Base-by-base conservation (phyloP, 2,329 filamentous ascomycete species). In the Emergomyces pasteurianus region DNA sequence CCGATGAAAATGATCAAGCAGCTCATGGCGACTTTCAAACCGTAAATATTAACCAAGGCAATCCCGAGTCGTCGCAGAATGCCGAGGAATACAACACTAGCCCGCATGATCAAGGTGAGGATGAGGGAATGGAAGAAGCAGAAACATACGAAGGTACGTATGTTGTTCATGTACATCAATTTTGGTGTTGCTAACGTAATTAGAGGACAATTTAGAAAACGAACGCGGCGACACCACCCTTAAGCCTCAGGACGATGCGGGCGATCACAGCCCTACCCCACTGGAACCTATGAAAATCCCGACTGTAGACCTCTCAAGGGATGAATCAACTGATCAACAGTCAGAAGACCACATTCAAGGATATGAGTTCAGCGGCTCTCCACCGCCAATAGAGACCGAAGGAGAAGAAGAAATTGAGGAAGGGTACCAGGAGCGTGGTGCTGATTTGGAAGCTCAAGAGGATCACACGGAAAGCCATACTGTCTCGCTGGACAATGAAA, bases 121-220 rank as follows among this genome's bases (percentile, higher is more conserved):
- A 66, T 53, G 68, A 50, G 28, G 67, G 63, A 26, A 46, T 43
- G 9, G 64, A 61, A 40, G 59, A 69, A 40, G 59, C 60, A 14
- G 64, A 67, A 60, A 53, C 42, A 60, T 60, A 57, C 26, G 63
- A 63, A 18, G 64, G 65, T 28, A 65, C 67, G 46, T 54, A 62
- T 26, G 64, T 64, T 38, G 57, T 58, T 14, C 38, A 34, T 38
- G 60, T 4, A 62, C 63, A 36, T 55, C 34, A 14, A 57, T 31
- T n/a, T 1, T 9, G 14, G 12, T 21, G 26, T 46, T 57, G 38
- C 54, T 57, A 46, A 46, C 38, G n/a, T 34, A 7, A 23, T 14
- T 46, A 57, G 54, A 57, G 10, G 54, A 43, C 38, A 34, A 57
- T 28, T n/a, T 57, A 34, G 23, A 14, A 46, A 46, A 1, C 38